These are phyloP conservation scores for Knoxia roxburghii DNA, from an alignment of 257 asterid genomes.

Conservation along the genomic window DNA sequence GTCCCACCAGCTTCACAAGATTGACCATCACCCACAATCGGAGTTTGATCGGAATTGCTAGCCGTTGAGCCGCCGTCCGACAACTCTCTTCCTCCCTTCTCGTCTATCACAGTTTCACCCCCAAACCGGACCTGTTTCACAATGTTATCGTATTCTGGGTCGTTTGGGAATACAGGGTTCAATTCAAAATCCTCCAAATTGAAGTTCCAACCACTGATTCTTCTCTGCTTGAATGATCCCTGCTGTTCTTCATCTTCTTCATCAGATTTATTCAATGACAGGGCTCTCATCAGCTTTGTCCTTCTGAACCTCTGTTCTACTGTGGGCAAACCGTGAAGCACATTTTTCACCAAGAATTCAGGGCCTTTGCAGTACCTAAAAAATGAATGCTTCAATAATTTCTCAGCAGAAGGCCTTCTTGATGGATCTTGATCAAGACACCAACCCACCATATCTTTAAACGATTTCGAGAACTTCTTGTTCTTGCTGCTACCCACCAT, in stretches of 20 bases:
- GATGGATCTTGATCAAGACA: slow-evolving; percentile 87
- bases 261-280: slow-evolving; percentile 12
- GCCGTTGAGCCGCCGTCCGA: slow-evolving; percentile 18
- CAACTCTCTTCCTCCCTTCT: slow-evolving; percentile 14
- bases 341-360: slow-evolving; percentile 54
- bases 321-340: slow-evolving; percentile 56
- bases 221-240: slow-evolving; percentile 43
- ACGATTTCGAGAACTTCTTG: slow-evolving; percentile 60
- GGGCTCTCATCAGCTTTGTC: slow-evolving; percentile 12
- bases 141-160: slow-evolving; percentile 15
- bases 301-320: slow-evolving; percentile 53
- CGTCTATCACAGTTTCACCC: slow-evolving; percentile 31
- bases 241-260: slow-evolving; percentile 31
- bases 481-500: slow-evolving; percentile 28
- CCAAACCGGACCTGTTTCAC: slow-evolving; percentile 31
- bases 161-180: slow-evolving; percentile 63
- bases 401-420: slow-evolving; percentile 68
- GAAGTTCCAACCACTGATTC: slow-evolving; percentile 89
- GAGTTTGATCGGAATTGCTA: slow-evolving; percentile 1
- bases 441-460: slow-evolving; percentile 69
- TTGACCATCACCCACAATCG: background rate
- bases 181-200: slow-evolving; percentile 57
- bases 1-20: background rate
- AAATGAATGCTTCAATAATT: slow-evolving; percentile 60
- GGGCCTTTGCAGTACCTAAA: slow-evolving; percentile 61